Conservation (phyloP, 371 early-diverging fungal species). For the Syncephalastrum racemosum region DNA sequence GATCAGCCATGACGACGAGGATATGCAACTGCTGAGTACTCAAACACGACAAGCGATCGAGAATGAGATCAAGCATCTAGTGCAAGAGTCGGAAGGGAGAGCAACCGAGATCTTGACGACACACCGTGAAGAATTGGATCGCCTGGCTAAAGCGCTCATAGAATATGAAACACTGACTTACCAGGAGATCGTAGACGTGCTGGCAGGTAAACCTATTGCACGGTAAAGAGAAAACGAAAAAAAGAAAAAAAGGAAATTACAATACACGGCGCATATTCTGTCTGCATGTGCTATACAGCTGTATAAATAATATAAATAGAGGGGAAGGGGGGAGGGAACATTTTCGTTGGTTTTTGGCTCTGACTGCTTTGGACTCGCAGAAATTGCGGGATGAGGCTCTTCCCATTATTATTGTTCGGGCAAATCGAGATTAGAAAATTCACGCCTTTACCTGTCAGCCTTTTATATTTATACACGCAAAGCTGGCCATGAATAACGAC, state of each 20-base stretch:
- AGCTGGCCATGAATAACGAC: no score
- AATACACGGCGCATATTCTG: no score
- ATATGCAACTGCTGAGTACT: slow-evolving; percentile 63
- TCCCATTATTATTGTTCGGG: no score
- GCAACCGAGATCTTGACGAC: slow-evolving; percentile 63
- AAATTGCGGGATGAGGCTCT: no score
- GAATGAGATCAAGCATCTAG: slow-evolving; percentile 68
- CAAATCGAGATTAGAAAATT: no score
- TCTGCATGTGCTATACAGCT: no score
- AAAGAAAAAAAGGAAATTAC: background rate
- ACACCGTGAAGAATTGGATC: slow-evolving; percentile 79
- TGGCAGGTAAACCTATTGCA: slow-evolving; percentile 62
- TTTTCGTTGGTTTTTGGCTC: no score
- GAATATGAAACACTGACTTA: slow-evolving; percentile 86
- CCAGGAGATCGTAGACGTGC: slow-evolving; percentile 77
- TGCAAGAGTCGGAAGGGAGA: slow-evolving; percentile 60
- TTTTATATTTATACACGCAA: no score
- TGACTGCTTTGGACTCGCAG: no score
- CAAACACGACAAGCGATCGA: slow-evolving; percentile 78
- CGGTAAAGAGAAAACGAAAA: slow-evolving; percentile 14
- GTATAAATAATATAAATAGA: no score
- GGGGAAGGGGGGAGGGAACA: no score
- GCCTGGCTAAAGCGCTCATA: slow-evolving; percentile 82
- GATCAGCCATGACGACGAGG: slow-evolving; percentile 58
- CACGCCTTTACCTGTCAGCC: no score